Evolutionary conservation across 371 early-diverging fungal genomes (phyloP).

Genomic region (Mortierella sp.): DNA sequence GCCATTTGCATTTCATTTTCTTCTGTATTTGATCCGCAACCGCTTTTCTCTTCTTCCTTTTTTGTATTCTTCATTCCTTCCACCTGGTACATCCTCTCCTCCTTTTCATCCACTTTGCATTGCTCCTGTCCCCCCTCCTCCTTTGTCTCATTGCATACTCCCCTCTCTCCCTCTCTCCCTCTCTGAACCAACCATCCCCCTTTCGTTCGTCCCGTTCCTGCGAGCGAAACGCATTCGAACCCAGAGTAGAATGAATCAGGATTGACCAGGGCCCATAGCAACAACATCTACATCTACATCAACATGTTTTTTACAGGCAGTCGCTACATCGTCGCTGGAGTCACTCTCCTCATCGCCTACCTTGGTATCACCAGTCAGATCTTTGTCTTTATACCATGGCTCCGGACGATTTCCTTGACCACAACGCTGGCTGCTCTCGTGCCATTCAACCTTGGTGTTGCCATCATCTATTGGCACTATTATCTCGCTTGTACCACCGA

Average conservation of each 20-base stretch:
- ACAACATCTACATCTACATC: background rate
- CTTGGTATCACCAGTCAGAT: constrained; percentile 60
- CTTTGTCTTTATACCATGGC: constrained; percentile 69
- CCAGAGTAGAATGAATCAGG: too few relatives aligned
- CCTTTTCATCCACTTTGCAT: too few relatives aligned
- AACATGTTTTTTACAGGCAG: constrained; percentile 50
- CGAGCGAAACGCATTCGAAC: background rate
- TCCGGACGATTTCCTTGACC: constrained; percentile 48
- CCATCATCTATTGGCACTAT: constrained; percentile 71
- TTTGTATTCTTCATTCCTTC: too few relatives aligned
- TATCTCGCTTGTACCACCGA: constrained; percentile 77
- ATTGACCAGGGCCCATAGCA: too few relatives aligned
- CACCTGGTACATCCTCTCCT: too few relatives aligned
- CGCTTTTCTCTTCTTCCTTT: too few relatives aligned
- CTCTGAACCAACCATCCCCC: background rate
- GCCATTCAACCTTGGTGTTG: constrained; percentile 49
- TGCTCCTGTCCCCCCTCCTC: too few relatives aligned
- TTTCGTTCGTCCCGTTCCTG: background rate
- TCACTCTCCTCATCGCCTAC: constrained; percentile 64
- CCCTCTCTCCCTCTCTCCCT: background rate
- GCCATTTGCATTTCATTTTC: too few relatives aligned
- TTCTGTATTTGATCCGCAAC: too few relatives aligned
- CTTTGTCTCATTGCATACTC: background rate
- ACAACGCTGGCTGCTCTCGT: constrained; percentile 31
- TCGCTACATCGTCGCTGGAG: constrained; percentile 58